These are phyloP conservation scores for Eruca vesicaria DNA, from an alignment of 441 rosid genomes.

Conservation along the genomic window DNA sequence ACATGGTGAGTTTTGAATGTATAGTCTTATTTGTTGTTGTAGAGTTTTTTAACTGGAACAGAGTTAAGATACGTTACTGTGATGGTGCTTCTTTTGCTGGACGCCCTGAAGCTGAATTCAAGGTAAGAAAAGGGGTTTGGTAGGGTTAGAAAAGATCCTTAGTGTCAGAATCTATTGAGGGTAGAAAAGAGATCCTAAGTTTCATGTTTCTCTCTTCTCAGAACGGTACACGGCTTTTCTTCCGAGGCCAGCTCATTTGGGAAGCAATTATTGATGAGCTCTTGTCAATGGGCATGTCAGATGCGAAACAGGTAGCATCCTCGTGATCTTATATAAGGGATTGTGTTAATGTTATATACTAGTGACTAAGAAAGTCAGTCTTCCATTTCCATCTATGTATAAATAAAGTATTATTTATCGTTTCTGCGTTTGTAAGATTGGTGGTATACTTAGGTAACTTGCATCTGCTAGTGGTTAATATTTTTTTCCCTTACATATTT, in stretches of 20 bases:
- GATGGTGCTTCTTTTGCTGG: slow-evolving; percentile 97
- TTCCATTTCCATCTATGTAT: neutral
- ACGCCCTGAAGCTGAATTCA: slow-evolving; percentile 71
- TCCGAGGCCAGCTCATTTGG: slow-evolving; percentile 96
- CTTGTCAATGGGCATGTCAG: slow-evolving; percentile 70
- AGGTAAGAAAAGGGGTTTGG: slow-evolving; percentile 39
- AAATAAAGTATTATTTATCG: neutral
- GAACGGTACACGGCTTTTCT: slow-evolving; percentile 66
- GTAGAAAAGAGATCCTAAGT: neutral
- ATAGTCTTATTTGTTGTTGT: neutral
- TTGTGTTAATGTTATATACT: neutral
- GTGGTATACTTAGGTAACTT: neutral
- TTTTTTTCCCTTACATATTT: neutral
- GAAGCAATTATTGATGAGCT: slow-evolving; percentile 75
- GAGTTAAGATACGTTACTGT: slow-evolving; percentile 76
- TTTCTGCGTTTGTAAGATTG: neutral
- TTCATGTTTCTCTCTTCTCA: slow-evolving; percentile 16
- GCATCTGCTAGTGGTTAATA: neutral
- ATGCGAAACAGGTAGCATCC: slow-evolving; percentile 61
- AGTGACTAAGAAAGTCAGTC: neutral
- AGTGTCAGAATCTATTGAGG: neutral
- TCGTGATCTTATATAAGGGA: neutral
- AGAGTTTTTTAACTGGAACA: slow-evolving; percentile 94
- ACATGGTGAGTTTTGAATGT: neutral
- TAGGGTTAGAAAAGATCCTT: neutral